Evolutionary conservation across 495 filamentous ascomycete species (phyloP).

Genomic region (Arthonia radiata): DNA sequence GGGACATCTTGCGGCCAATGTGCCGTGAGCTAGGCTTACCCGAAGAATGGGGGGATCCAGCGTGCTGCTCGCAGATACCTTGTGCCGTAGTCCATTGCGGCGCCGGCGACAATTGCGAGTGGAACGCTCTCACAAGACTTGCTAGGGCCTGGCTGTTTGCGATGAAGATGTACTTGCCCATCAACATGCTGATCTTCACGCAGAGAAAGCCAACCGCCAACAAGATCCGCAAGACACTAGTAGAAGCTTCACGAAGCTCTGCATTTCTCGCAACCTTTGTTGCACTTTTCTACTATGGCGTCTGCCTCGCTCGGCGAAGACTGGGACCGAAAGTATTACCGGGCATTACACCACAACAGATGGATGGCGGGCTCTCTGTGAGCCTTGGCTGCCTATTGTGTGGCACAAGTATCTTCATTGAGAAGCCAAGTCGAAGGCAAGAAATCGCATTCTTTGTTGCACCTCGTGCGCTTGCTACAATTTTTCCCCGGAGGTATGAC

Average conservation of each 20-base stretch:
- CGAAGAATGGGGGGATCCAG: conserved; percentile 60
- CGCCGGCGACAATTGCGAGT: conserved; percentile 49
- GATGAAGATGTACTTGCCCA: conserved; percentile 54
- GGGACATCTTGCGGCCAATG: conserved; percentile 44
- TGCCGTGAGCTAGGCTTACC: conserved; percentile 51
- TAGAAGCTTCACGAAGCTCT: conserved; percentile 45
- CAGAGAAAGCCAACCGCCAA: conserved; percentile 13
- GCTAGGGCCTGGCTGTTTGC: conserved; percentile 45
- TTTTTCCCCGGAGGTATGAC: conserved; percentile 52
- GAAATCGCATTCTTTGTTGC: conserved; percentile 72
- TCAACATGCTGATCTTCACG: conserved; percentile 39
- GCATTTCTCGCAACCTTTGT: conserved; percentile 68
- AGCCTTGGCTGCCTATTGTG: conserved; percentile 52
- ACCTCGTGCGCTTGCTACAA: conserved; percentile 52
- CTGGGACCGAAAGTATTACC: conserved; percentile 43
- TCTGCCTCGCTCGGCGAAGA: conserved; percentile 62
- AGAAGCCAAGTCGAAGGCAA: conserved; percentile 39
- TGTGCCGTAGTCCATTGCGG: conserved; percentile 82
- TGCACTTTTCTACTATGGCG: conserved; percentile 62
- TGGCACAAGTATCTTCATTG: conserved; percentile 64
- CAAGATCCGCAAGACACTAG: conserved; percentile 22
- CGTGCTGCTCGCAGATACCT: conserved; percentile 46
- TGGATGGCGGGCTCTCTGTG: conserved; percentile 50
- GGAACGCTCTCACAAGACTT: conserved; percentile 50
- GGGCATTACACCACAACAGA: conserved; percentile 23